Conservation (phyloP, 2,329 filamentous ascomycete genomes). For the Thyridium curvatum region DNA sequence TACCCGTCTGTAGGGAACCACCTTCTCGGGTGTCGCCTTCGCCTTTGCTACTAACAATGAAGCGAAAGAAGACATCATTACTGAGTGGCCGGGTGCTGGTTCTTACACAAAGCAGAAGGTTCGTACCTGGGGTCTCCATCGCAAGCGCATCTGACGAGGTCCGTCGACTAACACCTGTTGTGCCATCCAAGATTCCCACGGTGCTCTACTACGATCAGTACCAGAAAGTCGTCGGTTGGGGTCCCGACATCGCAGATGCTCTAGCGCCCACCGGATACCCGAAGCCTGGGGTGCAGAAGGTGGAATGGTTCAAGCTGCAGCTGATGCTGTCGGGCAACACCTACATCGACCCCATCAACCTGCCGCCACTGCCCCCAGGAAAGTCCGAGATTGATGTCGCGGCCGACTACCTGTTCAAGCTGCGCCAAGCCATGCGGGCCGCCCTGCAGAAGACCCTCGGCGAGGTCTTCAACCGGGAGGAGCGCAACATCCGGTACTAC, state of each 20-base stretch:
- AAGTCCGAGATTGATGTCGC: conserved; percentile 99
- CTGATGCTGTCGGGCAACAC: conserved; percentile 98
- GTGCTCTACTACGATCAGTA: conserved; percentile 99
- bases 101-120: conserved; percentile 99
- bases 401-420: conserved; percentile 98
- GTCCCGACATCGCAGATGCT: conserved; percentile 94
- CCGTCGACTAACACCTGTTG: conserved; percentile 1
- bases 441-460: conserved; percentile 94
- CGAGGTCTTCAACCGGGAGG: conserved; percentile 96
- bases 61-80: conserved; percentile 97
- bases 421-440: conserved; percentile 93
- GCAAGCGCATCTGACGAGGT: not conserved
- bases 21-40: conserved; percentile 95
- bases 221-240: conserved; percentile 99
- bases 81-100: conserved; percentile 95
- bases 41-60: conserved; percentile 97
- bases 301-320: conserved; percentile 99
- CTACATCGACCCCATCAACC: conserved; percentile 98
- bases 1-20: conserved; percentile 70
- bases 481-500: conserved; percentile 96
- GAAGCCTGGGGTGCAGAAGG: conserved; percentile 96
- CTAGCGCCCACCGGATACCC: conserved; percentile 95
- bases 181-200: conserved; percentile 75
- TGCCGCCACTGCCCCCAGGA: conserved; percentile 91
- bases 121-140: conserved; percentile 10